Evolutionary conservation across 1,284 basidiomycete species (phyloP), one percentile per base, ranked within the genome.

Genomic region (Coniferiporia sulphurascens): DNA sequence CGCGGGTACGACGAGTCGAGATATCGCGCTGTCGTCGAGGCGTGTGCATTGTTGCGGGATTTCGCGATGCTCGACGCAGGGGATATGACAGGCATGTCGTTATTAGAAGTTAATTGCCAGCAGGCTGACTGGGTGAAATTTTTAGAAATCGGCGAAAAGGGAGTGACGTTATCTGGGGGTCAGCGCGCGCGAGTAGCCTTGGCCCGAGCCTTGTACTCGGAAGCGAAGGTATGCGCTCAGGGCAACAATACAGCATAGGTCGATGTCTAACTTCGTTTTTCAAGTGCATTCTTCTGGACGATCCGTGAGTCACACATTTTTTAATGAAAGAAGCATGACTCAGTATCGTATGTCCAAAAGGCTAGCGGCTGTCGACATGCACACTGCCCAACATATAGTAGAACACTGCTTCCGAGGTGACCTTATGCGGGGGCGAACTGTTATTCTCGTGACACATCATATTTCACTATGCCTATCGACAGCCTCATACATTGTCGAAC

Each of bases 361-460:
- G 3, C 77, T 96, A 12, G 87, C 90, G 0, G 92, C 93, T 1
- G 91, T 96, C 7, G 93, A 96, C 71, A 91, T 92, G 73, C 91
- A 94, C 67, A 93, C 91, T 1, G 89, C 90, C 46, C 83, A 86
- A 63, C 87, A 90, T 65, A 76, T 91, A 9, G 82, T 87, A 48
- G 74, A 80, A 55, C 74, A 83, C 61, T 86, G 88, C 64, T 73
- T 93, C 15, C 77, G 76, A 8, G 85, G 90, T 9, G 74, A 80
- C 0, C 75, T 93, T 3, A 79, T 86, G 63, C 74, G 76, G 32
- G 80, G 79, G 49, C 79, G 91, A 13, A 93, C 90, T 0, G 79
- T 92, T 58, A 82, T 95, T 58, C 78, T 96, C 4, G 91, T 95
- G 41, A 94, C 92, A 0, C 93, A 96, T 70, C 91, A 95, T 66